A percentile compares a stretch with the other conserved stretches of the same genome.
Evolutionary conservation across 2,329 filamentous ascomycete genomes (phyloP).

Genomic region (Colletotrichum australisinense): DNA sequence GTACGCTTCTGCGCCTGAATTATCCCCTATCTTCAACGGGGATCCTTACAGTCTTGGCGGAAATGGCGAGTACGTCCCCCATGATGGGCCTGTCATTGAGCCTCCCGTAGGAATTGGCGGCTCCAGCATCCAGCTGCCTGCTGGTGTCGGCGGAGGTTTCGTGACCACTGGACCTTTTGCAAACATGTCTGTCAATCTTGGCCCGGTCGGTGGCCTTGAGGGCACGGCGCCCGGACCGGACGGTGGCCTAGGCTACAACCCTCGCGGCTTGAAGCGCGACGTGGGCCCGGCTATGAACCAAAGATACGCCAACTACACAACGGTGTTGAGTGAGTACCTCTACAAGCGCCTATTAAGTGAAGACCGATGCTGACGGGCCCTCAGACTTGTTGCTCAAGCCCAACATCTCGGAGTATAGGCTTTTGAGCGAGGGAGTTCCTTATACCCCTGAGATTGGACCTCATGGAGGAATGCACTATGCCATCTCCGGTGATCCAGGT

Average conservation of each 20-base stretch:
- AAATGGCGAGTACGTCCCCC: constrained; percentile 47
- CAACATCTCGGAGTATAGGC: constrained; percentile 48
- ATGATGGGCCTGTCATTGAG: constrained; percentile 41
- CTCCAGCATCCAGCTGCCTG: constrained; percentile 43
- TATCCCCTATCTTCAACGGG: constrained; percentile 6
- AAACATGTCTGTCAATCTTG: constrained; percentile 49
- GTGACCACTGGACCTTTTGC: constrained; percentile 57
- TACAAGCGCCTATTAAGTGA: not conserved
- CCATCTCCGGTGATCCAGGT: constrained; percentile 47
- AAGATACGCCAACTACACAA: constrained; percentile 45
- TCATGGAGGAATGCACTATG: constrained; percentile 45
- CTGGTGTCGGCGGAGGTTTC: constrained; percentile 63
- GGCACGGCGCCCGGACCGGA: constrained; percentile 37
- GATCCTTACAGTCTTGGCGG: constrained; percentile 48
- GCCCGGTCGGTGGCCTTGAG: constrained; percentile 42
- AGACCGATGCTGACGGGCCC: not conserved
- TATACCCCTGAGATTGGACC: constrained; percentile 44
- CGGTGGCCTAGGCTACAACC: constrained; percentile 49
- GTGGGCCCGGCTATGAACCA: constrained; percentile 44
- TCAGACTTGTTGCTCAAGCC: constrained; percentile 44
- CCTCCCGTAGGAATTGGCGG: constrained; percentile 38
- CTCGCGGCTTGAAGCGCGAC: constrained; percentile 47
- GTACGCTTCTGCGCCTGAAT: constrained; percentile 36
- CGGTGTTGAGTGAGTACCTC: constrained; percentile 31
- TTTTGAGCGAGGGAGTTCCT: constrained; percentile 48